Percentiles rank a stretch among this genome's conserved stretches.
Evolutionary conservation across 352 stramenopile species (phyloP).

Genomic region (Plasmopara muralis): DNA sequence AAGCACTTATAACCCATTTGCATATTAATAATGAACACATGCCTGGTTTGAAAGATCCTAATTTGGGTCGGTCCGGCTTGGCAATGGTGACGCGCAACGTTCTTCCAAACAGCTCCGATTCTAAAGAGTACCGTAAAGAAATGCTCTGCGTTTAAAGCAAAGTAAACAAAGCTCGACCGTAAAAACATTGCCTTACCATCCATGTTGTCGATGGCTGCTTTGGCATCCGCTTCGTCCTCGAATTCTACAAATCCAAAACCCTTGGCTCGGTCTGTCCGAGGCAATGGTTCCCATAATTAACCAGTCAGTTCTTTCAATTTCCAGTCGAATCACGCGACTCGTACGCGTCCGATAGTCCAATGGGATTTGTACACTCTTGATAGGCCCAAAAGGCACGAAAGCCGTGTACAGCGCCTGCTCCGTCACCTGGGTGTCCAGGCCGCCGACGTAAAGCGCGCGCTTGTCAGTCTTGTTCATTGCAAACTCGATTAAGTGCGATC

Average conservation of each 20-base stretch:
- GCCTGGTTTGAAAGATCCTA: constrained; percentile 76
- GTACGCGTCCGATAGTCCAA: constrained; percentile 66
- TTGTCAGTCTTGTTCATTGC: constrained; percentile 42
- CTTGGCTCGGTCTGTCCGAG: constrained; percentile 62
- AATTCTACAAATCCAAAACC: constrained; percentile 94
- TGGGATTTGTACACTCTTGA: constrained; percentile 78
- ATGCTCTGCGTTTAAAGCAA: background rate
- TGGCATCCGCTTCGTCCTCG: constrained; percentile 83
- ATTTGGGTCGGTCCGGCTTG: constrained; percentile 73
- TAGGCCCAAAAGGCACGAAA: constrained; percentile 76
- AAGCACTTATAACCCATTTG: constrained; percentile 1
- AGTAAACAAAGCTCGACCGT: background rate
- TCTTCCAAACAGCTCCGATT: constrained; percentile 88
- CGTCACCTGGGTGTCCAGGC: constrained; percentile 83
- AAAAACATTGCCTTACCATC: constrained; percentile 49
- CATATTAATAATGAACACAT: constrained; percentile 4
- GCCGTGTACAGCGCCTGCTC: constrained; percentile 82
- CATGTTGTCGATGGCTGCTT: constrained; percentile 94
- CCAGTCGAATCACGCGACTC: constrained; percentile 5
- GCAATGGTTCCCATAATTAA: background rate
- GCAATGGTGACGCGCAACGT: constrained; percentile 90
- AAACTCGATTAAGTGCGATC: constrained; percentile 21
- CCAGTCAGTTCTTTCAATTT: constrained; percentile 1
- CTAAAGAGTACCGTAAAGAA: constrained; percentile 17
- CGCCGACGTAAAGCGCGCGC: constrained; percentile 86